Evolutionary conservation across 1,139 yeast genomes (phyloP), one percentile per base, ranked within the genome.

Genomic region (Geotrichum citri-aurantii): DNA sequence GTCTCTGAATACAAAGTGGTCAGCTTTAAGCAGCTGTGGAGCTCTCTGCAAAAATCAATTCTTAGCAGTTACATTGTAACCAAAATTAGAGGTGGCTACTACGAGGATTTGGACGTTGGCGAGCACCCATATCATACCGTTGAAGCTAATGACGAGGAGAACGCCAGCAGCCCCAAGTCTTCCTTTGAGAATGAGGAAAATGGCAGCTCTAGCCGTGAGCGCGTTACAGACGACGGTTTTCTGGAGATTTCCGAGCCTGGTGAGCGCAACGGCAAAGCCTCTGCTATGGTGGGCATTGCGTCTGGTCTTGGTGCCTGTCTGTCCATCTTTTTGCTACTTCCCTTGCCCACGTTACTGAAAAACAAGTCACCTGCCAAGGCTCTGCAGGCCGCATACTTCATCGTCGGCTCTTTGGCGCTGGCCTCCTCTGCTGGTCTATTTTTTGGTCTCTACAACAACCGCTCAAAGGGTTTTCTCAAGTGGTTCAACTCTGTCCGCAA

Each of bases 271-370:
- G 89, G 89, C 1, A 80, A 78, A 63, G 73, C 79, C 59, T 78
- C 87, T 0, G 86, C 89, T 0, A 65, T 83, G 50, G 79, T 86
- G 52, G 92, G 92, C 0, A 69, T 84, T 3, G 73, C 80, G 52
- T 77, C 87, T 11, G 92, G 92, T 0, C 66, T 83, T 12, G 93
- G 93, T 47, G 93, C 92, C 0, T 78, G 61, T 59, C 59, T 69
- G 61, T 82, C 70, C 82, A 92, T 69, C 85, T 89, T 68, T 77
- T 80, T 71, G 80, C 82, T 73, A 86, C 90, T 71, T 71, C 87
- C 92, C 68, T 84, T 88, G 83, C 77, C 89, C 48, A 69, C 78
- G 47, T 60, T 73, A 12, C 85, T 84, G 0, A 77, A 78, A 1
- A 72, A 70, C 48, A 70, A 78, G 56, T 73, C 73, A 21, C 73